Evolutionary conservation across 2,329 filamentous ascomycete genomes (phyloP).

Genomic region (Magnaporthiopsis rhizophila): DNA sequence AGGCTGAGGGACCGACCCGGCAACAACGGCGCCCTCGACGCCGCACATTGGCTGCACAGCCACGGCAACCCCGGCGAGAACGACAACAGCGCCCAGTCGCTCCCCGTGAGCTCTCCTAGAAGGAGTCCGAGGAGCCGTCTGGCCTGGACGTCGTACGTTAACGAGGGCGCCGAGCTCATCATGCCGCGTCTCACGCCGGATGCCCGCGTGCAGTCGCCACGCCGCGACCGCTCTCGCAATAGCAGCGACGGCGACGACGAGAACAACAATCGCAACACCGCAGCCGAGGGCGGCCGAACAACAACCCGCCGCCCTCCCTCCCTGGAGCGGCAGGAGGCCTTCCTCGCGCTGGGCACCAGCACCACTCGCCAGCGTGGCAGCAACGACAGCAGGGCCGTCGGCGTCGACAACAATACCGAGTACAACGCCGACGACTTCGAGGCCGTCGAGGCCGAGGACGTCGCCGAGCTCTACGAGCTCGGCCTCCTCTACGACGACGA

Average conservation of each 20-base stretch:
- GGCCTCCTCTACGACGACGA: slow-evolving; percentile 37
- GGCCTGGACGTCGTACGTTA: slow-evolving; percentile 6
- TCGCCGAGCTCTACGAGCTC: slow-evolving; percentile 34
- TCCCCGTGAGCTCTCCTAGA: slow-evolving; percentile 2
- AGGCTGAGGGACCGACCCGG: slow-evolving; percentile 1
- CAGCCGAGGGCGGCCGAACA: slow-evolving; percentile 17
- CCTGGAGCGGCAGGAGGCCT: slow-evolving; percentile 39
- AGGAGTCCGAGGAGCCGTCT: neutral
- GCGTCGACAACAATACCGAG: neutral
- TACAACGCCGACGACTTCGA: slow-evolving; percentile 3
- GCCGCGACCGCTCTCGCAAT: no score
- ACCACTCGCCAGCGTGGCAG: slow-evolving; percentile 18
- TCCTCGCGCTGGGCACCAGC: slow-evolving; percentile 30
- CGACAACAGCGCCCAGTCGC: neutral
- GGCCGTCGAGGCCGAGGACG: slow-evolving; percentile 25
- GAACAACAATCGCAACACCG: slow-evolving; percentile 15
- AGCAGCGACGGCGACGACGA: no score
- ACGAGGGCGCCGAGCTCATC: slow-evolving; percentile 19
- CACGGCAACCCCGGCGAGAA: neutral
- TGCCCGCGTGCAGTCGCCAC: no score
- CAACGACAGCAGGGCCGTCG: slow-evolving; percentile 11
- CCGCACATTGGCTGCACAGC: slow-evolving; percentile 3
- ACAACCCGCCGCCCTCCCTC: slow-evolving; percentile 28
- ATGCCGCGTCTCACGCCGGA: no score
- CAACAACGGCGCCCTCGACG: slow-evolving; percentile 4